phyloP scores from a whole-genome alignment of 805 yeast genomes.

The Starmerella asiatica region DNA sequence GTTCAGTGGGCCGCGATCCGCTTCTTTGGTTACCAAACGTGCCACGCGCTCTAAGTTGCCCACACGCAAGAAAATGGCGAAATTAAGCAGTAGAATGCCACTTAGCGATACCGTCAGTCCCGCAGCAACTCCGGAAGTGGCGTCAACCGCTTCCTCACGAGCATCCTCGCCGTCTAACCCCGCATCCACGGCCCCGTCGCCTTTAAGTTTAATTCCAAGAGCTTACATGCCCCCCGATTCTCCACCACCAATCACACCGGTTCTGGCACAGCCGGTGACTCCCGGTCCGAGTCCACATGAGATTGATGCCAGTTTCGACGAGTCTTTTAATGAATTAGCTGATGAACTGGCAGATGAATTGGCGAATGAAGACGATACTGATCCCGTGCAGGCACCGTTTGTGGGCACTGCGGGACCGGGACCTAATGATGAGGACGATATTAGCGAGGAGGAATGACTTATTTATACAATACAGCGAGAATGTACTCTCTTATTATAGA shows the following conservation, averaged over 20 bases:
- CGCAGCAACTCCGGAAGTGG: background rate
- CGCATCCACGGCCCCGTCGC: background rate
- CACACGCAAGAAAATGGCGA: conserved; percentile 4
- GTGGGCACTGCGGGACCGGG: background rate
- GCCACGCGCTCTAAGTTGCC: conserved; percentile 8
- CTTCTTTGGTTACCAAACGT: background rate
- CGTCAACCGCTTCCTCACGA: background rate
- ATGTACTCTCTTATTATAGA: background rate
- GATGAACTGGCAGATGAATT: conserved; percentile 25
- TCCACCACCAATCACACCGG: too few relatives aligned
- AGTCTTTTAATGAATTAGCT: conserved; percentile 23
- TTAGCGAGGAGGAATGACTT: conserved; percentile 18
- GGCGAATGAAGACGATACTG: conserved; percentile 17
- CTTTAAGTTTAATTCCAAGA: too few relatives aligned
- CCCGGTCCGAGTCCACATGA: background rate
- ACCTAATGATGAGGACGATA: conserved; percentile 13
- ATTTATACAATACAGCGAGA: too few relatives aligned
- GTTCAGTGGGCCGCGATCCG: background rate
- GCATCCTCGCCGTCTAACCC: background rate
- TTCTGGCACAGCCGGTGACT: background rate
- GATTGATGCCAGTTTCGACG: conserved; percentile 14
- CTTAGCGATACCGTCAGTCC: background rate
- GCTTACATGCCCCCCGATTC: background rate
- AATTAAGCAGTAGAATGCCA: background rate
- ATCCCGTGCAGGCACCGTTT: background rate